These are phyloP conservation scores for Amoeboradix gromovi DNA, from an alignment of 371 early-diverging fungal species.

Conservation along the genomic window DNA sequence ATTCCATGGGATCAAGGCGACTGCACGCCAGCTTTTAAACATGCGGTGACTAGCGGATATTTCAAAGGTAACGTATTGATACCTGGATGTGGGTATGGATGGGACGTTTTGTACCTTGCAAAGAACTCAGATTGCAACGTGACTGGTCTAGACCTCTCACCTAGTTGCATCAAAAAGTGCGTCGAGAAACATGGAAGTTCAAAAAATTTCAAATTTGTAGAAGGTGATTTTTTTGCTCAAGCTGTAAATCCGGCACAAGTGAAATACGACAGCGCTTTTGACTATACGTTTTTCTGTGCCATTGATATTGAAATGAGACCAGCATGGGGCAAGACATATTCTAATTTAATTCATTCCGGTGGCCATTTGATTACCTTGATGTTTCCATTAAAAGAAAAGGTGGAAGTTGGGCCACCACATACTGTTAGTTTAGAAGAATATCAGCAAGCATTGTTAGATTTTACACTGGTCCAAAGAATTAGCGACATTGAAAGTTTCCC, in stretches of 20 bases:
- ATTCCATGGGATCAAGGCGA: too few species aligned
- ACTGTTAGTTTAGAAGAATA: too few species aligned
- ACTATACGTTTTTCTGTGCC: constrained; percentile 1
- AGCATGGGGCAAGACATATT: not conserved
- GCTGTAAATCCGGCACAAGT: too few species aligned
- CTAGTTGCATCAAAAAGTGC: not conserved
- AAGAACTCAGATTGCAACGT: not conserved
- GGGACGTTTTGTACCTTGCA: not conserved
- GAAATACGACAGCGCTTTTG: too few species aligned
- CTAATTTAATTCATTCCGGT: not conserved
- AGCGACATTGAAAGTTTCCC: too few species aligned
- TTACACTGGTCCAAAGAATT: too few species aligned
- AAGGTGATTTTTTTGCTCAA: too few species aligned
- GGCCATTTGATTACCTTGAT: not conserved
- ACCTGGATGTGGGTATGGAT: constrained; percentile 1
- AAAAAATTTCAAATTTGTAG: not conserved
- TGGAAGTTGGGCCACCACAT: not conserved
- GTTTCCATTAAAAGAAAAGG: not conserved
- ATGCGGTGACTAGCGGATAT: too few species aligned
- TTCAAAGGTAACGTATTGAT: too few species aligned
- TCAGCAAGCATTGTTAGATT: too few species aligned
- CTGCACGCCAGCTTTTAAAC: too few species aligned
- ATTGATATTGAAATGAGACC: not conserved
- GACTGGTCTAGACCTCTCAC: not conserved
- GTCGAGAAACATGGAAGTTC: not conserved